phyloP scores from a whole-genome alignment of 345 rosid genomes.

The Balakata baccata region DNA sequence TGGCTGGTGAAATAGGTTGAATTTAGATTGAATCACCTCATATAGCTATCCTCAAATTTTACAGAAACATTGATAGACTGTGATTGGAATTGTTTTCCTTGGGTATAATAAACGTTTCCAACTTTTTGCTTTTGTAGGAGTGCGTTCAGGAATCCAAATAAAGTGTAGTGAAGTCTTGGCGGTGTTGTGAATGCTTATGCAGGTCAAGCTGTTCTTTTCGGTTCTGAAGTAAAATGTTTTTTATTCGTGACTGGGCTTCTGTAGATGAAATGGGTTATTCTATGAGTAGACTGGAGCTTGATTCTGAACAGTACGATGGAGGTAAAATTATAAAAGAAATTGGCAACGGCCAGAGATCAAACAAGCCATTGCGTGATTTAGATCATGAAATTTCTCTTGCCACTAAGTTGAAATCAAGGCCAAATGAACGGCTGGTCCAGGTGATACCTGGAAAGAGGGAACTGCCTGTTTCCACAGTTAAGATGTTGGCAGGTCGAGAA shows the following conservation, averaged over 20 bases:
- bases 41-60: not conserved
- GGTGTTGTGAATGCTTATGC: slow-evolving; percentile 16
- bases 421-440: slow-evolving; percentile 52
- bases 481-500: slow-evolving; percentile 83
- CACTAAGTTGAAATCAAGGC: slow-evolving; percentile 54
- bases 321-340: slow-evolving; percentile 33
- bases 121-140: slow-evolving; percentile 14
- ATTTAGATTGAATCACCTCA: not conserved
- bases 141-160: slow-evolving; percentile 25
- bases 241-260: slow-evolving; percentile 27
- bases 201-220: slow-evolving; percentile 9
- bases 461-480: slow-evolving; percentile 66
- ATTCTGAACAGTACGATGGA: slow-evolving; percentile 48
- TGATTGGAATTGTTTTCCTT: too few relatives aligned
- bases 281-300: slow-evolving; percentile 73
- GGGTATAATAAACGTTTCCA: not conserved
- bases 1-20: not conserved
- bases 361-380: slow-evolving; percentile 28
- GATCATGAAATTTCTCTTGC: slow-evolving; percentile 72
- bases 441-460: slow-evolving; percentile 46
- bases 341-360: slow-evolving; percentile 38
- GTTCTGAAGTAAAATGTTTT: slow-evolving; percentile 38
- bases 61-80: too few relatives aligned
- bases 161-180: slow-evolving; percentile 12
- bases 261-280: slow-evolving; percentile 72